Base-by-base conservation (phyloP, 176 grass and related monocot genomes). In the Cymbopogon citratus region DNA sequence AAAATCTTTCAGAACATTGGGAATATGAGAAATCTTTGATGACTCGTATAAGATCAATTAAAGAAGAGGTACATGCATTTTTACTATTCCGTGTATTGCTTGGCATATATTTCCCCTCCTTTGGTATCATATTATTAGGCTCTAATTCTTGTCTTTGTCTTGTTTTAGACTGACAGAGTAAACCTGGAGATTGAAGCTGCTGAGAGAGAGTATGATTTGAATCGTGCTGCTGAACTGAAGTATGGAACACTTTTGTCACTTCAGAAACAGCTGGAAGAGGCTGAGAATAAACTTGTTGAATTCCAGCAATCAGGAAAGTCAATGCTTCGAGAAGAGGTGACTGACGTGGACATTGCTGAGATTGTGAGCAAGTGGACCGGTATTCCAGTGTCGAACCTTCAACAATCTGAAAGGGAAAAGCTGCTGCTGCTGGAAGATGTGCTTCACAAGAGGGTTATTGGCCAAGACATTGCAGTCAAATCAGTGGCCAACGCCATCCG, bases 361-460 rank as follows among this genome's bases (percentile, higher is more conserved):
- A 93, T 98, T 62, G 95, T 98, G 67, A 94, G 90, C 88, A 94
- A 92, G 80, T 94, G 92, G 95, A 98, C 95, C 28, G 95, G 95
- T 31, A 98, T 94, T 85, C 95, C 95, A 1, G 75, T 98, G 70
- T 93, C 95, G 34, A 98, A 94, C 49, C 92, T 98, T 81, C 95
- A 98, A 83, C 95, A 94, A 63, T 94, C 95, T 36, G 95, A 98
- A 89, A 92, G 86, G 52, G 95, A 98, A 56, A 94, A 94, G 65
- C 77, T 98, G 19, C 80, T 98, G 26, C 71, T 87, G 29, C 85
- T 98, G 29, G 95, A 98, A 86, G 92, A 89, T 73, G 88, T 94
- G 19, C 90, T 98, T 41, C 92, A 98, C 82, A 98, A 98, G 85
- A 88, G 95, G 72, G 90, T 98, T 61, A 88, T 98, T 3, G 95